Conservation (phyloP, 148 eudicot genomes). For the Mesembryanthemum crystallinum region DNA sequence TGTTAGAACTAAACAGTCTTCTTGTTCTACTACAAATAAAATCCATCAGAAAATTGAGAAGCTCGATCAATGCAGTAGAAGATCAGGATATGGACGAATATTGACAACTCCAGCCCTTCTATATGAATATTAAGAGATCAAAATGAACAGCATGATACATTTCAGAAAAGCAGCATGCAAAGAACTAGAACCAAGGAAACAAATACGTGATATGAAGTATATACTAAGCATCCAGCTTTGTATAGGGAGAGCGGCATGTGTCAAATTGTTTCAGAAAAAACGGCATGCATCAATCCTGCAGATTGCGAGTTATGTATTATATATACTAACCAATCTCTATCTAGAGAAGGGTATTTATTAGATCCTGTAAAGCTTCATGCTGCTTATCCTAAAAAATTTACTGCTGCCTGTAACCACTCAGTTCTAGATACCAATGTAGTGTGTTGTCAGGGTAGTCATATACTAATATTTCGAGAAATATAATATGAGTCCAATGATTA, state of each 20-base stretch:
- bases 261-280: too few species aligned
- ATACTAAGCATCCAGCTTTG: background rate
- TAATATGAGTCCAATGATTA: background rate
- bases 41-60: background rate
- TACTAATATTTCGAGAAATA: background rate
- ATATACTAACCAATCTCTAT: background rate
- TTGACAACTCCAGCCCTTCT: background rate
- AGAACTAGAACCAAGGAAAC: background rate
- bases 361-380: background rate
- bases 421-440: background rate
- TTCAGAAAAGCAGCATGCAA: background rate
- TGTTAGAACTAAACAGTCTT: background rate
- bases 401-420: background rate
- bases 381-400: background rate
- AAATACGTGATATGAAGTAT: background rate
- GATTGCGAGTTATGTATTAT: background rate
- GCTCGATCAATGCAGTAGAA: background rate
- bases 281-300: background rate
- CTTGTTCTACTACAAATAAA: background rate
- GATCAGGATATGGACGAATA: background rate
- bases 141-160: background rate
- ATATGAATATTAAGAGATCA: background rate
- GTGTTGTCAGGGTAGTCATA: background rate
- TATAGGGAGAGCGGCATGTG: background rate
- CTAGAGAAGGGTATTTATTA: background rate